Percentiles rank a stretch among this genome's conserved stretches.
phyloP scores from a whole-genome alignment of 176 grass and related monocot species.

The Zizania latifolia region DNA sequence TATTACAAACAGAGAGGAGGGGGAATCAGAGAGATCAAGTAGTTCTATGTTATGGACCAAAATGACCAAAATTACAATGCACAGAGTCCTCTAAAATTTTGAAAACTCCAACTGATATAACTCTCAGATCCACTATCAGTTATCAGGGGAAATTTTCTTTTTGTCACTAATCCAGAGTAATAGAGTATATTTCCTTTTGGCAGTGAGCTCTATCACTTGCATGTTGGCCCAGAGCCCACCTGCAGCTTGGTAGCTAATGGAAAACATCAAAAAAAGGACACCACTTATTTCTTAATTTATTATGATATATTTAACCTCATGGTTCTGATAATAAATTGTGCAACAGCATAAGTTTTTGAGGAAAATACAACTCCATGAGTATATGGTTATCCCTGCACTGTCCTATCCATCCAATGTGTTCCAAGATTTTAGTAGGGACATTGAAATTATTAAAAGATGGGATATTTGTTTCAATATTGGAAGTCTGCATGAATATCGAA shows the following conservation, averaged over 20 bases:
- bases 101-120: conserved; percentile 1
- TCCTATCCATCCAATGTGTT: background rate
- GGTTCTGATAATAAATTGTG: conserved; percentile 14
- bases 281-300: background rate
- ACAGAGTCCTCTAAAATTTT: background rate
- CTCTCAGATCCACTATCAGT: background rate
- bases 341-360: background rate
- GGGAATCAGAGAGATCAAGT: too few species aligned
- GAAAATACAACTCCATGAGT: background rate
- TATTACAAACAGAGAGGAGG: background rate
- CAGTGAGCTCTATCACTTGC: background rate
- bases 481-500: background rate
- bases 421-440: background rate
- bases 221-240: background rate
- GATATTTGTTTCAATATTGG: too few species aligned
- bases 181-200: background rate
- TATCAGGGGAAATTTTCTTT: background rate
- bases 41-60: background rate
- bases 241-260: background rate
- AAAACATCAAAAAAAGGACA: background rate
- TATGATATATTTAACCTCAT: background rate
- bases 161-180: background rate
- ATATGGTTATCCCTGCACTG: background rate
- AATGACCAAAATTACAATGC: background rate
- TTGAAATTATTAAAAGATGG: background rate